Conservation (phyloP, 2,329 filamentous ascomycete genomes). For the Acrocalymma vagum region DNA sequence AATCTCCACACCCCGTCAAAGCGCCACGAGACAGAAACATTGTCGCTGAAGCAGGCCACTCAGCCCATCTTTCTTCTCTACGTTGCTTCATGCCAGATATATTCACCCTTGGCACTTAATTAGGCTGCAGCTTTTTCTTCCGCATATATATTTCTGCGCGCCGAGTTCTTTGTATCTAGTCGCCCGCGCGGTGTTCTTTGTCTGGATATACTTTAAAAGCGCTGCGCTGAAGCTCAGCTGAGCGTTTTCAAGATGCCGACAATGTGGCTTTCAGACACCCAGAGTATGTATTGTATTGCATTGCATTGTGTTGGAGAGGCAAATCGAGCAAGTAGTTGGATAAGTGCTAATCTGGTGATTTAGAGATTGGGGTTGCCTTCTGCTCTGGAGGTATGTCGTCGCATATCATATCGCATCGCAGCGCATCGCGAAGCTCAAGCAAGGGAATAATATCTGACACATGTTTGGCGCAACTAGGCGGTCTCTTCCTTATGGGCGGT, state of each 20-base stretch:
- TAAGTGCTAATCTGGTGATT: conserved; percentile 16
- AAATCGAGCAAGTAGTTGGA: not conserved
- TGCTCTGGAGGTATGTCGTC: conserved; percentile 88
- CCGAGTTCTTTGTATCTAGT: too few species aligned
- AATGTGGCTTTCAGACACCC: conserved; percentile 95
- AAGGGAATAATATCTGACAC: too few species aligned
- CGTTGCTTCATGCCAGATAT: conserved; percentile 19
- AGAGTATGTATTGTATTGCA: conserved; percentile 72
- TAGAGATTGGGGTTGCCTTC: conserved; percentile 97
- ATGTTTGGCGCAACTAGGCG: conserved; percentile 77
- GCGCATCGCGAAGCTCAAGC: too few species aligned
- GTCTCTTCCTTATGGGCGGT: conserved; percentile 92
- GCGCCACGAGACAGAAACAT: too few species aligned
- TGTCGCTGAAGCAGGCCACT: not conserved
- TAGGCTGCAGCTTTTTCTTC: too few species aligned
- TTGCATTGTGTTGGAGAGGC: conserved; percentile 7
- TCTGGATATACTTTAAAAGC: conserved; percentile 4
- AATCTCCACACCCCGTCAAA: too few species aligned
- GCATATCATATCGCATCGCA: conserved; percentile 12
- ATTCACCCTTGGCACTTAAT: too few species aligned
- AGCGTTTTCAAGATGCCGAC: conserved; percentile 67
- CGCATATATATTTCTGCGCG: too few species aligned
- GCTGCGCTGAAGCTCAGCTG: not conserved
- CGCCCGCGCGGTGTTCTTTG: conserved; percentile 1
- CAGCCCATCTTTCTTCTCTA: not conserved